These are phyloP conservation scores for Russula abietina DNA, from an alignment of 768 basidiomycete genomes.

Conservation along the genomic window DNA sequence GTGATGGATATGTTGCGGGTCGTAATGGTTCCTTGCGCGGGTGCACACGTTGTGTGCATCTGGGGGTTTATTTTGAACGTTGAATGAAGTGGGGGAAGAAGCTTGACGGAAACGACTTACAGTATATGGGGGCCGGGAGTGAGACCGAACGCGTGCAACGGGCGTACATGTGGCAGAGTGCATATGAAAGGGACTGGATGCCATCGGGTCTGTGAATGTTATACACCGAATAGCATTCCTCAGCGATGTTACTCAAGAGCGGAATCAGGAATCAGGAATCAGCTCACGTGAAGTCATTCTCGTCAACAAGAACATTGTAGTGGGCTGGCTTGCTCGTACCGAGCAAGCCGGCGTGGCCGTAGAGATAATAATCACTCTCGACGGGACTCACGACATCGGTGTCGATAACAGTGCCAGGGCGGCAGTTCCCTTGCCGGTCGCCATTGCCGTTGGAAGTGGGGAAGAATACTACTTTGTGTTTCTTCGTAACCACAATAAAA, in stretches of 20 bases:
- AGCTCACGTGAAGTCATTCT: slow-evolving; percentile 54
- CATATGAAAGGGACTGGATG: slow-evolving; percentile 64
- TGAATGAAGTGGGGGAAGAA: background rate
- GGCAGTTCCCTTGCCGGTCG: slow-evolving; percentile 53
- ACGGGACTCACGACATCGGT: slow-evolving; percentile 58
- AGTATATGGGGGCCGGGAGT: slow-evolving; percentile 75
- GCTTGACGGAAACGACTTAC: slow-evolving; percentile 37
- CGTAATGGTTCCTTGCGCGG: slow-evolving; percentile 73
- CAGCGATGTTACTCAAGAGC: background rate
- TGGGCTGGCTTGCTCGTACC: slow-evolving; percentile 56
- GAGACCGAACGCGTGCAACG: slow-evolving; percentile 77
- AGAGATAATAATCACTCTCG: slow-evolving; percentile 72
- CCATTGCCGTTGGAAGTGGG: slow-evolving; percentile 28
- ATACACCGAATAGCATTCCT: background rate
- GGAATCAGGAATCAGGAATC: background rate
- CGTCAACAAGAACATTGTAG: slow-evolving; percentile 45
- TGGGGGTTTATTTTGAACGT: slow-evolving; percentile 26
- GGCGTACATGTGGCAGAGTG: slow-evolving; percentile 74
- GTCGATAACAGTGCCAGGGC: slow-evolving; percentile 73
- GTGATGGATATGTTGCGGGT: slow-evolving; percentile 45
- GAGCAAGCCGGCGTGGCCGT: slow-evolving; percentile 56
- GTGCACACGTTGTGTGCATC: slow-evolving; percentile 76
- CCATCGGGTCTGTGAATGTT: slow-evolving; percentile 46
- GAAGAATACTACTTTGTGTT: slow-evolving; percentile 61
- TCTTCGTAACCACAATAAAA: slow-evolving; percentile 71